phyloP scores from a whole-genome alignment of 345 rosid species.

The Cardamine occulta region DNA sequence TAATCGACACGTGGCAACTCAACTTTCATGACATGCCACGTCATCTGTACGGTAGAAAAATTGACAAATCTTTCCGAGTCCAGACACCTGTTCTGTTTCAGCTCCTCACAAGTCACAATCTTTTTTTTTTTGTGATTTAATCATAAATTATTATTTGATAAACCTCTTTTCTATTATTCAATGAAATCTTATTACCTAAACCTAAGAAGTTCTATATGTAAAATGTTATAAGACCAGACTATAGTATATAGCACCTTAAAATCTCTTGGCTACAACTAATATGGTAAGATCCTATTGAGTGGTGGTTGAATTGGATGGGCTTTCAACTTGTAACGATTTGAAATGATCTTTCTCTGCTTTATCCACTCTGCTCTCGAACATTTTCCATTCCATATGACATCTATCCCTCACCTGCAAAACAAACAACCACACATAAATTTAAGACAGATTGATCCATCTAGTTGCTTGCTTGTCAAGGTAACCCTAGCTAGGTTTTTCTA shows the following conservation, averaged over 20 bases:
- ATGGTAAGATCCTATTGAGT: constrained; percentile 35
- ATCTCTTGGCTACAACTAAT: constrained; percentile 20
- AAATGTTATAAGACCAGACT: not conserved
- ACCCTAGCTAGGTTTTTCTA: not conserved
- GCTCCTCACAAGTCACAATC: not conserved
- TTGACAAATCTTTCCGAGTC: not conserved
- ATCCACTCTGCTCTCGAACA: constrained; percentile 69
- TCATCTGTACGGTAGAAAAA: not conserved
- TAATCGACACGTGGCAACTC: constrained; percentile 29
- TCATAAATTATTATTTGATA: not conserved
- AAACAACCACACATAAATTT: constrained; percentile 1
- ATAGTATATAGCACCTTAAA: not conserved
- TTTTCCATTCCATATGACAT: constrained; percentile 75
- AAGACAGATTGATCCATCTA: not conserved
- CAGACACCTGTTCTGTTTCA: constrained; percentile 28
- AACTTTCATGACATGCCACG: not conserved
- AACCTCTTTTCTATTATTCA: not conserved
- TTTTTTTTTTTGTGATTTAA: not conserved
- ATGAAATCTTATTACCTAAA: not conserved
- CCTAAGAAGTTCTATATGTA: constrained; percentile 17
- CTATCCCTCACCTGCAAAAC: constrained; percentile 70
- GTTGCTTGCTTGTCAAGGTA: constrained; percentile 9
- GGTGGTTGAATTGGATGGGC: constrained; percentile 38
- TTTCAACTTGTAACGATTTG: constrained; percentile 33
- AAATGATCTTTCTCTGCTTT: constrained; percentile 65